Evolutionary conservation across 257 asterid species (phyloP), one percentile per base, ranked within the genome.

Genomic region (Jacaranda mimosifolia): DNA sequence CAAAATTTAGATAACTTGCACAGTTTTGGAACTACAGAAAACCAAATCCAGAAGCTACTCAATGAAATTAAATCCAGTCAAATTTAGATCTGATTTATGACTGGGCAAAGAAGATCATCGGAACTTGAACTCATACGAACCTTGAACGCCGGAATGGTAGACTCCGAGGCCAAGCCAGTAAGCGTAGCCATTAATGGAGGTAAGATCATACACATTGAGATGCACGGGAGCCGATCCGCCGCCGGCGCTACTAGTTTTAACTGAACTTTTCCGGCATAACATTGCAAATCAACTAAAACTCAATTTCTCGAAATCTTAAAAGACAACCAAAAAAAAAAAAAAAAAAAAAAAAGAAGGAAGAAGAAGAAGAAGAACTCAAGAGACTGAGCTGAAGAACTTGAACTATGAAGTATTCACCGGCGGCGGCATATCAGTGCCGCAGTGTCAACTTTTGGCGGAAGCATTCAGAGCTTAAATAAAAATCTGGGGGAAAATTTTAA

Each of bases 121-220:
- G 32, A 26, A 26, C 32, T 26, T 26, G 32, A 26, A 26, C 32
- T 26, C 32, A 26, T 26, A n/a, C 76, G 36, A 26, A 91, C 98
- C 97, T 93, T 93, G 84, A 80, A 93, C 91, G 1, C 93, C 98
- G 48, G 98, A 93, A 85, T 93, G 98, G 75, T 87, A 93, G 68
- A 85, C 97, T 3, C 97, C 98, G 13, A 93, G 96, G 7, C 98
- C 98, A 9, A 93, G 69, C 98, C 98, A 93, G 56, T 91, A 93
- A 70, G 98, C 98, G 43, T 90, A 93, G 58, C 94, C 94, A 68
- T 92, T 92, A 46, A 86, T 70, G 56, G 96, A 51, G 62, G 98
- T 89, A 43, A 92, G 90, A 80, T 92, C 98, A 58, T 92, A 92
- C 3, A 92, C 97, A 68, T 92, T 92, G 35, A 92, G 85, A 72